Evolutionary conservation across 768 basidiomycete genomes (phyloP), one percentile per base, ranked within the genome.

Genomic region (Auricularia heimuer): DNA sequence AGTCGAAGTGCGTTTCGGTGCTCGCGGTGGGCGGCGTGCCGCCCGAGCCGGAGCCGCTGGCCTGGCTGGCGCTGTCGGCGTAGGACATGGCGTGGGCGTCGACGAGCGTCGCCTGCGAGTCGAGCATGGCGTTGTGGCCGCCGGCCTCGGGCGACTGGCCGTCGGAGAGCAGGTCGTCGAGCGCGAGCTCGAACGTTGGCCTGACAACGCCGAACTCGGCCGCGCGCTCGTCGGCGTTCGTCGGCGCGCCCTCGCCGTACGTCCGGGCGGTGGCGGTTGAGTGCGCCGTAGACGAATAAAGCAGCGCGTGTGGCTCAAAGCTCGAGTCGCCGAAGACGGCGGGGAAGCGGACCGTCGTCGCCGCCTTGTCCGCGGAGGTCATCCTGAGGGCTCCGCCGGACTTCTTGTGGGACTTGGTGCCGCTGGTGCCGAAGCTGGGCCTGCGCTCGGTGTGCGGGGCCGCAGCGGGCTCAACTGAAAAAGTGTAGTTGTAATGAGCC

Each of bases 401-500:
- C 7, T 60, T 87, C 85, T 4, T 86, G 87, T 73, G 88, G 47
- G 61, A 89, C 71, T 83, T 82, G 68, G 82, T 82, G 33, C 78
- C 78, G 61, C 83, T 82, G 68, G 82, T 82, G 33, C 78, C 78
- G 61, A 36, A 67, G 58, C 42, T 66, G 56, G 35, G 64, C 14
- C 34, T 47, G 47, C 66, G 64, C 35, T 35, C 44, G 24, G 76
- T 70, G 82, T 72, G 1, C 82, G 79, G 16, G 77, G 70, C 68
- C 68, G 65, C 64, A 63, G 67, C 42, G 54, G 86, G 87, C 75
- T 92, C 91, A 69, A 92, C 81, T 68, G 88, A 87, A 75, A 93
- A 93, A 1, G 90, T 93, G 76, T 92, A 93, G 69, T 94, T 91
- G 90, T 92, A 92, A 56, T 90, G 85, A 69, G 90, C 88, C 76